Percentiles rank a stretch among this genome's conserved stretches.
These are phyloP conservation scores for Henckelia pumila DNA, from an alignment of 257 asterid genomes.

Conservation along the genomic window DNA sequence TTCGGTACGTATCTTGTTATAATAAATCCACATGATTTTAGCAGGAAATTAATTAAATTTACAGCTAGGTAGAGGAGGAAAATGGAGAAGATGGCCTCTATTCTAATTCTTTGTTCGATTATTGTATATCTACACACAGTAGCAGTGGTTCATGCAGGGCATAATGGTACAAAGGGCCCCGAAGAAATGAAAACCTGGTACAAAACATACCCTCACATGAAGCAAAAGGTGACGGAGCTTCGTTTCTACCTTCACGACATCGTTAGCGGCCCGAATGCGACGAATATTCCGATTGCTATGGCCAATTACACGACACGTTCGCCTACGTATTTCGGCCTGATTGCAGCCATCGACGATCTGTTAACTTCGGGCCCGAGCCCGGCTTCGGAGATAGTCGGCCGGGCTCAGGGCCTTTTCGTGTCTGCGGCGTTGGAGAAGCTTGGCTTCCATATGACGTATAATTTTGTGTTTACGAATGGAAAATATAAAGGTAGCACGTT, in stretches of 20 bases:
- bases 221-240: constrained; percentile 32
- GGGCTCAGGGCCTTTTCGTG: constrained; percentile 46
- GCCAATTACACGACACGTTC: constrained; percentile 32
- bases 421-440: constrained; percentile 29
- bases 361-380: constrained; percentile 34
- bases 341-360: constrained; percentile 35
- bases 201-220: constrained; percentile 24
- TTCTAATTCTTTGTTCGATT: constrained; percentile 13
- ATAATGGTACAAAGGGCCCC: constrained; percentile 11
- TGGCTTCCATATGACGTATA: constrained; percentile 33
- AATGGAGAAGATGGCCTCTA: constrained; percentile 17
- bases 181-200: constrained; percentile 31
- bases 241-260: constrained; percentile 47
- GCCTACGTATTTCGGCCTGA: constrained; percentile 30
- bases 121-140: background rate
- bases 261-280: constrained; percentile 30
- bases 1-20: too few relatives aligned
- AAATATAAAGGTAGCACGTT: constrained; percentile 39
- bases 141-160: background rate
- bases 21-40: too few relatives aligned
- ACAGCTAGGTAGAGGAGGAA: background rate
- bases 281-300: constrained; percentile 28
- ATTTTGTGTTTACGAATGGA: constrained; percentile 38
- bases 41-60: too few relatives aligned
- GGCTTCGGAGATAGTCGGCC: constrained; percentile 37